phyloP scores from a whole-genome alignment of 163 green algal species.

The Chloromonas sp. region DNA sequence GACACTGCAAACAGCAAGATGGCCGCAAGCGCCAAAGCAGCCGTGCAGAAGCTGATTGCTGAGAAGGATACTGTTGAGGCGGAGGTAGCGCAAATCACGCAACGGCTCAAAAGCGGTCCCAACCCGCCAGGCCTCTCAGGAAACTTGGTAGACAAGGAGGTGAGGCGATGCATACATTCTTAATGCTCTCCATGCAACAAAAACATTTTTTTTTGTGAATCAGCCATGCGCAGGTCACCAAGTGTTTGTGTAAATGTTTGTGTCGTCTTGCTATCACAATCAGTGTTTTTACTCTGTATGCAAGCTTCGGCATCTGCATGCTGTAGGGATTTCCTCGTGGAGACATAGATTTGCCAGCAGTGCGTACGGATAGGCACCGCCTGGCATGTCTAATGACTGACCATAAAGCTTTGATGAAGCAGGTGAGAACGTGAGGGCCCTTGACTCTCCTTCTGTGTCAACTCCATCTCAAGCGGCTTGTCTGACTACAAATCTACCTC shows the following conservation, averaged over 20 bases:
- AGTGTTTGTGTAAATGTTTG: too few species aligned
- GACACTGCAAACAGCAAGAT: not conserved
- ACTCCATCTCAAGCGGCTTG: too few species aligned
- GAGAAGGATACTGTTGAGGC: not conserved
- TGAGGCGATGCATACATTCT: not conserved
- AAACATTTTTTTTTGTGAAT: too few species aligned
- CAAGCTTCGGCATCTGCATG: not conserved
- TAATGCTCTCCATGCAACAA: too few species aligned
- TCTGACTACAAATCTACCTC: too few species aligned
- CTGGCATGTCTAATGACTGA: not conserved
- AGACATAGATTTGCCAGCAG: not conserved
- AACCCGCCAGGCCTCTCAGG: not conserved
- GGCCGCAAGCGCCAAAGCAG: not conserved
- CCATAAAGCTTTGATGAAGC: not conserved
- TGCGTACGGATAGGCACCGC: not conserved
- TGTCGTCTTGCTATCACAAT: too few species aligned
- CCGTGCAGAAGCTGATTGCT: not conserved
- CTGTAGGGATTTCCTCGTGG: not conserved
- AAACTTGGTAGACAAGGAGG: not conserved
- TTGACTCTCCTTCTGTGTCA: too few species aligned
- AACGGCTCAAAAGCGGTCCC: not conserved
- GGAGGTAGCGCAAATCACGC: not conserved
- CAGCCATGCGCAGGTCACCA: too few species aligned
- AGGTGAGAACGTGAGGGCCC: not conserved
- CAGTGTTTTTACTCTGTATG: too few species aligned